phyloP scores from a whole-genome alignment of 257 asterid genomes.

The Scutellaria minor region DNA sequence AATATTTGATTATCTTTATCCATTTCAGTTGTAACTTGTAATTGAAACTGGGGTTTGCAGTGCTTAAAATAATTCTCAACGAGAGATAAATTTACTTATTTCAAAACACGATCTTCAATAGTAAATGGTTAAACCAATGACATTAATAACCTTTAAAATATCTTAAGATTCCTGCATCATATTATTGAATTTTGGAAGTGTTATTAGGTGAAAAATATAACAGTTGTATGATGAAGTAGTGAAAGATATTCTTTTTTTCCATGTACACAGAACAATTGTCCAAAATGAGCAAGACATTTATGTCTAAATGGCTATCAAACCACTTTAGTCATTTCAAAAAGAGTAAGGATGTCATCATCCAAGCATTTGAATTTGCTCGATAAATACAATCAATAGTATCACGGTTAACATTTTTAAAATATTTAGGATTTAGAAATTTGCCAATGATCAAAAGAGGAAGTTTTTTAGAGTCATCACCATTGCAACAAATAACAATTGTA shows the following conservation, averaged over 20 bases:
- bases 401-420: not conserved
- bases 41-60: too few relatives aligned
- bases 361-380: conserved; percentile 9
- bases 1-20: too few relatives aligned
- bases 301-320: conserved; percentile 5
- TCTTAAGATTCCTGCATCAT: not conserved
- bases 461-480: not conserved
- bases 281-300: too few relatives aligned
- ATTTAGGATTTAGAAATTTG: not conserved
- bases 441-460: not conserved
- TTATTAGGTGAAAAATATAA: not conserved
- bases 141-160: conserved; percentile 2
- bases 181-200: not conserved
- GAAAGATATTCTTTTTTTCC: not conserved
- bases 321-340: conserved; percentile 14
- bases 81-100: too few relatives aligned
- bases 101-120: too few relatives aligned
- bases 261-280: not conserved
- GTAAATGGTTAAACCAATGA: not conserved
- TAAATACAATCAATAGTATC: not conserved
- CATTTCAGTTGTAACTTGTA: too few relatives aligned
- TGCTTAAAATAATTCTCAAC: too few relatives aligned
- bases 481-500: not conserved
- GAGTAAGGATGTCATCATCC: conserved; percentile 8
- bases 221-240: not conserved